Conservation (phyloP, 1,139 yeast species). For the Taphrina wiesneri region DNA sequence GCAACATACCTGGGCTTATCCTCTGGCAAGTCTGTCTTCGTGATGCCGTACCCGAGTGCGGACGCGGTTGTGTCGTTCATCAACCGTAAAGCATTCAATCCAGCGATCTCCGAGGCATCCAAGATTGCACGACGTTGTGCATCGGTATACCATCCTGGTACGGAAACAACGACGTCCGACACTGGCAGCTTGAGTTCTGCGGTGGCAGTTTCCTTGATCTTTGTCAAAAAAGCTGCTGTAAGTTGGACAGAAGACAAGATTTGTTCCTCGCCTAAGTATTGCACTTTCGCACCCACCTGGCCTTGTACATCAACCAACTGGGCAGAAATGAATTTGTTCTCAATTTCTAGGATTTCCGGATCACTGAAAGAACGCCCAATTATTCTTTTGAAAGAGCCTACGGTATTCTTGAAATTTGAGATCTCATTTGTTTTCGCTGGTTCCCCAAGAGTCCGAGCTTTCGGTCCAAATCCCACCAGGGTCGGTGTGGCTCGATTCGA, state of each 20-base stretch:
- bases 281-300: conserved; percentile 78
- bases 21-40: conserved; percentile 93
- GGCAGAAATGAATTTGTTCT: conserved; percentile 66
- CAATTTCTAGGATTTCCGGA: conserved; percentile 69
- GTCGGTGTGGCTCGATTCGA: conserved; percentile 97
- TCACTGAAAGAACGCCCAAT: conserved; percentile 75
- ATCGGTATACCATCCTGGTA: conserved; percentile 97
- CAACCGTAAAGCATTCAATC: conserved; percentile 95
- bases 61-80: conserved; percentile 98
- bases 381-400: conserved; percentile 88
- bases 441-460: conserved; percentile 92
- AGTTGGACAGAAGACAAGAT: conserved; percentile 86
- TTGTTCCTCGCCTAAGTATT: conserved; percentile 74
- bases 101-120: conserved; percentile 95
- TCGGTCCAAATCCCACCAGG: conserved; percentile 85
- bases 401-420: conserved; percentile 93
- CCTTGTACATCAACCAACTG: conserved; percentile 68
- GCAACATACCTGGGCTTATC: conserved; percentile 88
- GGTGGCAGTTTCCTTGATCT: conserved; percentile 75
- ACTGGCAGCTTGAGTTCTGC: conserved; percentile 78
- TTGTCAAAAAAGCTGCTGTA: conserved; percentile 91
- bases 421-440: conserved; percentile 94
- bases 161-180: conserved; percentile 87
- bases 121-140: conserved; percentile 94
- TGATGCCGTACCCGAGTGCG: conserved; percentile 98